Base-by-base conservation (phyloP, 768 basidiomycete species). In the Termitomyces heimii region DNA sequence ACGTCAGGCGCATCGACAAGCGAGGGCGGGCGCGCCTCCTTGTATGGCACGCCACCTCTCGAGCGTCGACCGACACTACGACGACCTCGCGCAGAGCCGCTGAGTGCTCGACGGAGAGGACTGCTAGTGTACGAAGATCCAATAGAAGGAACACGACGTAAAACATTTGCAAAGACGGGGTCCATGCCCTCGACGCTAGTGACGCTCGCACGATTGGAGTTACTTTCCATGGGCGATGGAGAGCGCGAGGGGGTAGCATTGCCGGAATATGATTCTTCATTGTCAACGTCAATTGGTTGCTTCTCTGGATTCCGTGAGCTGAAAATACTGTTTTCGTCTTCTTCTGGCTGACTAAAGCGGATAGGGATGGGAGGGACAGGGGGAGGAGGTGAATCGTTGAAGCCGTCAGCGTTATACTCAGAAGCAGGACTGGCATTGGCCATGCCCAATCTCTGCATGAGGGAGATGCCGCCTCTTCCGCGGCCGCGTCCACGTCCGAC, bases 151-250 rank as follows among this genome's bases (percentile, higher is more conserved):
- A 77, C 70, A 22, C 85, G 84, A 55, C 82, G 82, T 45, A 93
- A 82, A 14, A 92, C 78, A 58, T 89, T 89, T 53, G 91, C 90
- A 65, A 91, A 94, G 0, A 74, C 79, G 10, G 93, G 92, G 60
- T 94, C 92, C 88, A 94, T 90, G 44, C 90, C 91, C 55, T 93
- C 90, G 4, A 91, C 80, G 63, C 86, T 89, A 9, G 82, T 88
- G 4, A 91, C 79, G 63, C 86, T 89, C 6, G 82, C 82, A 35
- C 85, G 77, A 63, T 88, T 88, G 4, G 85, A 86, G 9, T 67
- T 70, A 13, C 70, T 64, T 39, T 73, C 66, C 37, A 70, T 68
- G 10, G 71, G 73, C 9, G 76, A 72, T 1, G 78, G 76, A 3
- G 78, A 79, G 28, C 64, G 69, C 14, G 70, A 69, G 2, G 61